Evolutionary conservation across 129 eudicot genomes (phyloP).

Genomic region (Solidago caesia): DNA sequence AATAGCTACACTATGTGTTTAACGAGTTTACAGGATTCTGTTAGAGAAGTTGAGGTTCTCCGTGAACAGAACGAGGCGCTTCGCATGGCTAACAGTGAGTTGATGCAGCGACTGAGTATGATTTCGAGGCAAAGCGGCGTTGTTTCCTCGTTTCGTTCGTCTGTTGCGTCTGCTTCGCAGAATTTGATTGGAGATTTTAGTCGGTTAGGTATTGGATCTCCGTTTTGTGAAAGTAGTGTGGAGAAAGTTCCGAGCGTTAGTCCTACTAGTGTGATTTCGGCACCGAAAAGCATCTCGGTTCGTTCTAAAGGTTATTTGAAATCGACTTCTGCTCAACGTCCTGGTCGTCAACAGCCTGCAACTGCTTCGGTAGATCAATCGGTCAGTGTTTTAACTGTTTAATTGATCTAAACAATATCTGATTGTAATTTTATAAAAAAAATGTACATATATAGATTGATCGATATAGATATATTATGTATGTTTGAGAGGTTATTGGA

Average conservation of each 20-base stretch:
- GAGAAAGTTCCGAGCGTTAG: conserved; percentile 40
- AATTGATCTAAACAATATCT: conserved; percentile 4
- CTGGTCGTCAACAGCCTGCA: conserved; percentile 25
- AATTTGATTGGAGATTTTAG: conserved; percentile 34
- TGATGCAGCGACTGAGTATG: conserved; percentile 41
- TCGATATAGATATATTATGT: too few relatives aligned
- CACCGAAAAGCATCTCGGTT: conserved; percentile 75
- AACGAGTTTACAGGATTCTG: conserved; percentile 54
- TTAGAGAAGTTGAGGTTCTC: conserved; percentile 56
- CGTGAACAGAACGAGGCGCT: conserved; percentile 58
- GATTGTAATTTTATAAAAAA: background rate
- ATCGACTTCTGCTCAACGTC: conserved; percentile 20
- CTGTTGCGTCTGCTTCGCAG: conserved; percentile 27
- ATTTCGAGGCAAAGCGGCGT: conserved; percentile 43
- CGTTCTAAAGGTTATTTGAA: conserved; percentile 60
- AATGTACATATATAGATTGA: background rate
- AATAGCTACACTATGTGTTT: conserved; percentile 53
- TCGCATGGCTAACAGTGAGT: conserved; percentile 55
- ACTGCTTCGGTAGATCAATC: conserved; percentile 29
- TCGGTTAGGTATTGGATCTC: conserved; percentile 40
- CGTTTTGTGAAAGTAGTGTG: conserved; percentile 22
- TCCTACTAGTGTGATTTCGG: conserved; percentile 50
- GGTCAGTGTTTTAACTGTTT: conserved; percentile 36
- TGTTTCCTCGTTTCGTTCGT: conserved; percentile 33
- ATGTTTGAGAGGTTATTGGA: too few relatives aligned